phyloP scores from a whole-genome alignment of 345 rosid genomes.

The Gossypium sturtianum region DNA sequence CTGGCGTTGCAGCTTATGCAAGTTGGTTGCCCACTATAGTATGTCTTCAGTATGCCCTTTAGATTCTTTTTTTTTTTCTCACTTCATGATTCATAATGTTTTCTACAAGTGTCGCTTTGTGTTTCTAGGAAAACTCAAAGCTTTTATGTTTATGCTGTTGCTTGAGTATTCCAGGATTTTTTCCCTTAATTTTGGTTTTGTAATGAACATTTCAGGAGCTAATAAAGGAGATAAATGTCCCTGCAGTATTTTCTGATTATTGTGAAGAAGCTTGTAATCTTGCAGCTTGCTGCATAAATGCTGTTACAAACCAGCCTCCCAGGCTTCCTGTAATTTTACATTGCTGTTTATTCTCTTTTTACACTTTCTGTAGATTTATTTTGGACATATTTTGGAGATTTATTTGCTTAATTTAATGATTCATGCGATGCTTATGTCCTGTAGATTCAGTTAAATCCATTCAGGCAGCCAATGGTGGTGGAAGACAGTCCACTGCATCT shows the following conservation, averaged over 20 bases:
- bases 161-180: background rate
- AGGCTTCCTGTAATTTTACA: conserved; percentile 40
- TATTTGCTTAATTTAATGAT: conserved; percentile 10
- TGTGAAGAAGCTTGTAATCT: conserved; percentile 98
- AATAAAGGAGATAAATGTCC: conserved; percentile 59
- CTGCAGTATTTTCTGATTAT: conserved; percentile 80
- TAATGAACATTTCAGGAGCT: conserved; percentile 46
- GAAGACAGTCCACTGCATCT: conserved; percentile 62
- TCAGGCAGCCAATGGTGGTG: conserved; percentile 88
- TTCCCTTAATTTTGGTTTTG: conserved; percentile 3
- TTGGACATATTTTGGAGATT: background rate
- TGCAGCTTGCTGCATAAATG: conserved; percentile 56
- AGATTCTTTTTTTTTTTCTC: background rate
- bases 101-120: background rate
- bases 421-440: conserved; percentile 12
- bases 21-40: conserved; percentile 84
- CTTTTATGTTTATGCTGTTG: background rate
- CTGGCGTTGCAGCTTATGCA: conserved; percentile 79
- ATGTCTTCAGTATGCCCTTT: conserved; percentile 15
- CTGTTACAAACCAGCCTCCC: conserved; percentile 45
- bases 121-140: background rate
- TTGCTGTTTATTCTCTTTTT: background rate
- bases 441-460: conserved; percentile 85
- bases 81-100: background rate
- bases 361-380: background rate